Conservation (phyloP, 2,329 filamentous ascomycete species). For the Apiospora pterosperma region DNA sequence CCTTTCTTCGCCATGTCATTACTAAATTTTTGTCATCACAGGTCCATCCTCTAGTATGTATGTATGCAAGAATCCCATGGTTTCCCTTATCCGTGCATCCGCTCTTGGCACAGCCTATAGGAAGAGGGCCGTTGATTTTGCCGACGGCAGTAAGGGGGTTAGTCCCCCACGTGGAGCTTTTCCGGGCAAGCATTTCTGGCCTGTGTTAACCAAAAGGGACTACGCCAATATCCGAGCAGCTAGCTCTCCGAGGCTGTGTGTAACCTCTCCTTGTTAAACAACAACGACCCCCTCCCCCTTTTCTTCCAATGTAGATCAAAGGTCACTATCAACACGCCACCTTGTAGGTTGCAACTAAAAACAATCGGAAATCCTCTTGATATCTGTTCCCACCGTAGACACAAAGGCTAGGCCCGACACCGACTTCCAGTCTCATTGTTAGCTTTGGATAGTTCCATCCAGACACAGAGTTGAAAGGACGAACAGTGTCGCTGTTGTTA, state of each 20-base stretch:
- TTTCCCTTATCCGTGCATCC: neutral
- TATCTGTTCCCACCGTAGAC: neutral
- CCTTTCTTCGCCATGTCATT: too few species aligned
- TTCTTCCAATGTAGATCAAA: neutral
- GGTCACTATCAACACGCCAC: neutral
- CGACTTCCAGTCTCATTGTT: neutral
- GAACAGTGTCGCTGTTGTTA: neutral
- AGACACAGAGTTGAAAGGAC: neutral
- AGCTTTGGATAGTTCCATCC: neutral
- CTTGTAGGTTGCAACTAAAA: neutral
- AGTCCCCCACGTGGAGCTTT: neutral
- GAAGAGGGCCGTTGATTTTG: neutral
- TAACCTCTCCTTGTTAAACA: neutral
- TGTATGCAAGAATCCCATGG: too few species aligned
- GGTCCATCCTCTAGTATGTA: too few species aligned
- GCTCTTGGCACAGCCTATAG: neutral
- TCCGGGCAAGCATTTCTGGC: neutral
- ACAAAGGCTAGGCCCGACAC: neutral
- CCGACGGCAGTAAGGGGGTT: neutral
- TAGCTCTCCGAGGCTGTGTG: neutral
- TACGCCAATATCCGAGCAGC: neutral
- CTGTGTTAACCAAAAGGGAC: neutral
- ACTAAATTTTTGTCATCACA: too few species aligned
- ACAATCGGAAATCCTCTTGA: neutral
- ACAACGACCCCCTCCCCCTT: neutral